Conservation (phyloP, 495 filamentous ascomycete genomes). For the Sabuloglossum arenarium region DNA sequence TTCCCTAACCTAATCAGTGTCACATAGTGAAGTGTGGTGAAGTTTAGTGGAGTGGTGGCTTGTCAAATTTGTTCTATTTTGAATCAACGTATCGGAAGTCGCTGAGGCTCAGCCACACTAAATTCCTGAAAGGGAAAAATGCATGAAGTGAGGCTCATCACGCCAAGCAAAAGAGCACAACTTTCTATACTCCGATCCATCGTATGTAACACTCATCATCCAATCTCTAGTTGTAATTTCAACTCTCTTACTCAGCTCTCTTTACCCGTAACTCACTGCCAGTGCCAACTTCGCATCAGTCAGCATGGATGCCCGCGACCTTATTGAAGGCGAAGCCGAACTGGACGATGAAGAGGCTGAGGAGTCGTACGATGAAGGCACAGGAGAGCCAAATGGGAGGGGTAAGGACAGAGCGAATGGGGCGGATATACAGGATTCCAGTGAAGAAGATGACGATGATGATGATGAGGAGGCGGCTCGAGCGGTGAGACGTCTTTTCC, state of each 20-base stretch:
- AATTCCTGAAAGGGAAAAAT: not conserved
- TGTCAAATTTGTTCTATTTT: too few relatives aligned
- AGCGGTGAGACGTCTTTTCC: slow-evolving; percentile 19
- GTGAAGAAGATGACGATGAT: slow-evolving; percentile 90
- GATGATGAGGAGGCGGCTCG: slow-evolving; percentile 68
- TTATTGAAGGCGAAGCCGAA: slow-evolving; percentile 70
- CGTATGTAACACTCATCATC: not conserved
- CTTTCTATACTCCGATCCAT: too few relatives aligned
- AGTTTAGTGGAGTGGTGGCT: too few relatives aligned
- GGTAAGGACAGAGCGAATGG: slow-evolving; percentile 18
- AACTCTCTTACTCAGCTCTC: not conserved
- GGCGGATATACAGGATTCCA: slow-evolving; percentile 52
- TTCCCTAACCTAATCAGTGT: too few relatives aligned
- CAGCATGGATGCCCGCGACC: slow-evolving; percentile 51
- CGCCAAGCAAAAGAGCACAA: not conserved
- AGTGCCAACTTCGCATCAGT: not conserved
- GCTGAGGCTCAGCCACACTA: not conserved
- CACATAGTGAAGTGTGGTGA: too few relatives aligned
- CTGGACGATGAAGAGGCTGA: slow-evolving; percentile 83
- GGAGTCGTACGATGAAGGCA: slow-evolving; percentile 68
- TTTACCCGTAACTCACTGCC: not conserved
- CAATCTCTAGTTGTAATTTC: not conserved
- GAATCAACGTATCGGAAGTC: not conserved
- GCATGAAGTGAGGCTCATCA: not conserved
- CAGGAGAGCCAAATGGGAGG: slow-evolving; percentile 30